A percentile compares a stretch with the other conserved stretches of the same genome.
phyloP scores from a whole-genome alignment of 2,329 filamentous ascomycete species.

The Teratosphaeria nubilosa region DNA sequence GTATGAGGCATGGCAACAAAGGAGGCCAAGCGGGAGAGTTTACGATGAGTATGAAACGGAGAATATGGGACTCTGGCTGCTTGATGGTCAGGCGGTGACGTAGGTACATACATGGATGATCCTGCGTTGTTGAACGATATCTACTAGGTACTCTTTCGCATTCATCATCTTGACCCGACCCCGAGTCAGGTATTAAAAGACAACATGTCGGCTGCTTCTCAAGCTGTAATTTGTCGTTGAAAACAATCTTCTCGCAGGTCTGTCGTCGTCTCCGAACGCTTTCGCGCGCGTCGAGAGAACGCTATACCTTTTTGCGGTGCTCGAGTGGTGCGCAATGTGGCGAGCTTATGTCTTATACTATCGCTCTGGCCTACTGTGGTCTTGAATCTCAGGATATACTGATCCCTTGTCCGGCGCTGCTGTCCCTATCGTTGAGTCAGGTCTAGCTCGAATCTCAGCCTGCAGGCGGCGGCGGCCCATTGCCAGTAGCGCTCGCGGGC shows the following conservation, averaged over 20 bases:
- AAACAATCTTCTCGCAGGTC: no score
- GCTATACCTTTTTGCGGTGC: no score
- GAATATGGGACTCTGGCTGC: constrained; percentile 1
- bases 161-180: background rate
- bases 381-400: no score
- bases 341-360: background rate
- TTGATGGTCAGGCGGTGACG: background rate
- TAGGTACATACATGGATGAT: background rate
- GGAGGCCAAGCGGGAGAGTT: constrained; percentile 12
- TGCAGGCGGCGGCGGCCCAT: background rate
- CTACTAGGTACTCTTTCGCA: background rate
- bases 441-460: background rate
- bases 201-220: background rate
- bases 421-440: background rate
- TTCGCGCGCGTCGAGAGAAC: no score
- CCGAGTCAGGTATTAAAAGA: background rate
- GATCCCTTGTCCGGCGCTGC: background rate
- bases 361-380: background rate
- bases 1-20: constrained; percentile 7
- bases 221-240: no score
- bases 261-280: no score
- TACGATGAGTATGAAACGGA: constrained; percentile 13
- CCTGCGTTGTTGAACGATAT: background rate
- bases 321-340: no score
- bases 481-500: background rate